A percentile compares a stretch with the other conserved stretches of the same genome.
These are phyloP conservation scores for Podospora fimiseda DNA, from an alignment of 495 filamentous ascomycete species.

Conservation along the genomic window DNA sequence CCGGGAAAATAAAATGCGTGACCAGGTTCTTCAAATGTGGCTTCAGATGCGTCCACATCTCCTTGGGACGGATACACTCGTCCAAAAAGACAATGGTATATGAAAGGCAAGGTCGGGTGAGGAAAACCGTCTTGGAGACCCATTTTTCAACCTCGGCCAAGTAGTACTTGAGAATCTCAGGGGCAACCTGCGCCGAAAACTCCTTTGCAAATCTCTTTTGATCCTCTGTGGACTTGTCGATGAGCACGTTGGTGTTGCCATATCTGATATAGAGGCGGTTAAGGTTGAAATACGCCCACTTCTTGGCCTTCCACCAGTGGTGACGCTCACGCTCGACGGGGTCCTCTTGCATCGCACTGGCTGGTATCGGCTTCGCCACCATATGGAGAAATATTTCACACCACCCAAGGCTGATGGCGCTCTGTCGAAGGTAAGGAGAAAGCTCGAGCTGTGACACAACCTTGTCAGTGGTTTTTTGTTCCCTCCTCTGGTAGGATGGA, in stretches of 20 bases:
- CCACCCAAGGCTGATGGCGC: slow-evolving; percentile 84
- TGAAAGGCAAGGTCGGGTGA: slow-evolving; percentile 86
- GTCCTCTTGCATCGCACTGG: slow-evolving; percentile 72
- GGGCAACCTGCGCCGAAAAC: slow-evolving; percentile 86
- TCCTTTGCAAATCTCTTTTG: slow-evolving; percentile 80
- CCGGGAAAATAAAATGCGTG: slow-evolving; percentile 88
- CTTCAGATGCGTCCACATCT: slow-evolving; percentile 91
- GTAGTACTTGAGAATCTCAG: slow-evolving; percentile 90
- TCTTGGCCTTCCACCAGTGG: slow-evolving; percentile 99
- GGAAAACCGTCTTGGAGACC: slow-evolving; percentile 89
- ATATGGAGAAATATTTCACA: slow-evolving; percentile 88
- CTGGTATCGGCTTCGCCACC: slow-evolving; percentile 77
- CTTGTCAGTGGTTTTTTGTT: background rate
- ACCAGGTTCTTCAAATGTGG: slow-evolving; percentile 88
- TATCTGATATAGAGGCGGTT: slow-evolving; percentile 96
- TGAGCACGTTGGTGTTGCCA: slow-evolving; percentile 67
- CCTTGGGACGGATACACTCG: slow-evolving; percentile 94
- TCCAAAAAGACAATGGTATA: slow-evolving; percentile 91
- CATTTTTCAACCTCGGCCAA: slow-evolving; percentile 91
- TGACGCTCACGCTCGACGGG: slow-evolving; percentile 81
- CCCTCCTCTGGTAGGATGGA: background rate
- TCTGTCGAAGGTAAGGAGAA: slow-evolving; percentile 64
- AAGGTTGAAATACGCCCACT: slow-evolving; percentile 96
- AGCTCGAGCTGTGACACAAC: slow-evolving; percentile 72
- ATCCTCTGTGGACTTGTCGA: slow-evolving; percentile 55